Conservation (phyloP, 495 filamentous ascomycete species). For the Tuber brumale region DNA sequence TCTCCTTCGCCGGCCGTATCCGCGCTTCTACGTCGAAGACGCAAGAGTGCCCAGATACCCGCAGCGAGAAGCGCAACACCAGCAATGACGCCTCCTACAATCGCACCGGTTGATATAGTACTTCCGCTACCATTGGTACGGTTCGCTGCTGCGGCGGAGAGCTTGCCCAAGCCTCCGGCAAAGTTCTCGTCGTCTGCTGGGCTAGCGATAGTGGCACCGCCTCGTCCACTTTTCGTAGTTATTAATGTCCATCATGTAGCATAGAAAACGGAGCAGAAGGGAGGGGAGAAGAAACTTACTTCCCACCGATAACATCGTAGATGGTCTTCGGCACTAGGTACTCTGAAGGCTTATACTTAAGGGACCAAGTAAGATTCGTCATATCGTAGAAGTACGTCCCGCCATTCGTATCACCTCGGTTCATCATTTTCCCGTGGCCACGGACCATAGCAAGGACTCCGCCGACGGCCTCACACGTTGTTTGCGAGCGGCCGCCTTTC, state of each 20-base stretch:
- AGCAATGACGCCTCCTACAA: conserved; percentile 39
- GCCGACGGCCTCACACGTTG: not conserved
- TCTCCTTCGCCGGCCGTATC: not conserved
- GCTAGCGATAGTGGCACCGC: conserved; percentile 1
- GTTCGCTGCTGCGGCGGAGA: conserved; percentile 13
- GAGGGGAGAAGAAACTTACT: conserved; percentile 11
- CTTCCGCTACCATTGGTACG: not conserved
- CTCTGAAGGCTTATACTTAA: not conserved
- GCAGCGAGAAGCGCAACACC: conserved; percentile 23
- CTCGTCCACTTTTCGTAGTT: conserved; percentile 10
- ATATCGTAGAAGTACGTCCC: conserved; percentile 1
- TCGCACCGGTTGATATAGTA: conserved; percentile 23
- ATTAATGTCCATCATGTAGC: not conserved
- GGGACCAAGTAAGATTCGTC: not conserved
- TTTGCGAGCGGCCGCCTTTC: not conserved
- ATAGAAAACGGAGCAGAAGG: not conserved
- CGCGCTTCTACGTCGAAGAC: conserved; percentile 10
- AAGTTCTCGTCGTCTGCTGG: conserved; percentile 14
- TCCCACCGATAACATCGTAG: conserved; percentile 17
- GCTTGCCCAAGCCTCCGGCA: not conserved
- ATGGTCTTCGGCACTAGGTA: conserved; percentile 19
- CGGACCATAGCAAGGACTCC: not conserved
- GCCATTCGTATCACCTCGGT: not conserved
- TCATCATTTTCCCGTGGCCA: not conserved
- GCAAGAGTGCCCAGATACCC: conserved; percentile 12